Evolutionary conservation across 2,329 filamentous ascomycete genomes (phyloP), one percentile per base, ranked within the genome.

Genomic region (Cyclaneusma minus): DNA sequence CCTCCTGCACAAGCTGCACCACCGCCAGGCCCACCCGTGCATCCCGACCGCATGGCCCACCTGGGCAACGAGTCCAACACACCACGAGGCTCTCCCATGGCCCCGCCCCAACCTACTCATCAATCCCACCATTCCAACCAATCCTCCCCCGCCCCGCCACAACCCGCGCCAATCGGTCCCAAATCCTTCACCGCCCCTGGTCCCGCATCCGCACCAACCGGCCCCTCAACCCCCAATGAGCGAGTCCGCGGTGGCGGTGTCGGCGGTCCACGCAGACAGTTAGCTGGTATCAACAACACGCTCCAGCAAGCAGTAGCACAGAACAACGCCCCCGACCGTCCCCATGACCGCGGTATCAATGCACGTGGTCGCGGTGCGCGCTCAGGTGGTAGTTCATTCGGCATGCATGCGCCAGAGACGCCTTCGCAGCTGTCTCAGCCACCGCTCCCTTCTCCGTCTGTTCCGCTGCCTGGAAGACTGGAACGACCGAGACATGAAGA

Each of bases 271-370:
- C 37, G 56, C 28, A 45, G 68, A 30, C 65, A 73, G 37, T 51
- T 75, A 16, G 60, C 61, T 8, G 62, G 64, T 23, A 73, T 76
- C 32, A 69, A 72, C 37, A 68, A 50, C 34, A 66, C 60, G 26
- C 54, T 72, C 4, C 60, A 64, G 35, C 60, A 65, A 43, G 56
- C 58, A 1, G 60, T 41, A 42, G 39, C n/a, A n/a, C 44, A 63
- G 38, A 36, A 55, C 41, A 51, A 52, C 43, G 47, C 42, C 13
- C 52, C 38, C 14, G 38, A 44, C 13, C 30, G 30, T 16, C 19
- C 17, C 10, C 13, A 14, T 13, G 36, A 41, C 15, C 22, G 34
- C 3, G 20, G 28, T 18, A 28, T 32, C 7, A 43, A 35, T 29
- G 27, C 38, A 24, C 44, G 47, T 27, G 38, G 40, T n/a, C 38